phyloP scores from a whole-genome alignment of 371 early-diverging fungal genomes.

The Nematocida major region DNA sequence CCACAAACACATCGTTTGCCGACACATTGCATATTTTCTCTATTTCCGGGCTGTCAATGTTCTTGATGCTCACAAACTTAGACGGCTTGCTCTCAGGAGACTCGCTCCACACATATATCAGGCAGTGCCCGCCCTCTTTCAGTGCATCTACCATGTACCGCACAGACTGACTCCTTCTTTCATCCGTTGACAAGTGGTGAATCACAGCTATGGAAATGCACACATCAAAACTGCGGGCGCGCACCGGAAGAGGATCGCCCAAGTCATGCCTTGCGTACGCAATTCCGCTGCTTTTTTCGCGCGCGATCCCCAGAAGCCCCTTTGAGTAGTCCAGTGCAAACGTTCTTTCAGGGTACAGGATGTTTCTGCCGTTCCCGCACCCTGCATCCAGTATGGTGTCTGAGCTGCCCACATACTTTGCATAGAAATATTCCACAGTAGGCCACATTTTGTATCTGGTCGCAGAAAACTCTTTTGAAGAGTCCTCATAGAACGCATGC shows the following conservation, averaged over 20 bases:
- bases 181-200: conserved; percentile 61
- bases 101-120: conserved; percentile 64
- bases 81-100: conserved; percentile 37
- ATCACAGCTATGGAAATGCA: conserved; percentile 63
- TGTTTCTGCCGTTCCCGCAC: conserved; percentile 64
- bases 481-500: conserved; percentile 58
- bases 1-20: conserved; percentile 57
- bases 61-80: conserved; percentile 54
- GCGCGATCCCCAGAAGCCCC: conserved; percentile 17
- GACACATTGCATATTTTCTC: background rate
- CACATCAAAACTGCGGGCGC: conserved; percentile 52
- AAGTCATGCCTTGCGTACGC: conserved; percentile 49
- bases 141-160: conserved; percentile 48
- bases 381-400: conserved; percentile 61
- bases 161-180: conserved; percentile 52
- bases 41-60: background rate
- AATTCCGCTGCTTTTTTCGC: background rate
- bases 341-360: conserved; percentile 37
- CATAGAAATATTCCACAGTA: conserved; percentile 50
- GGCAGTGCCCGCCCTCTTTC: conserved; percentile 46
- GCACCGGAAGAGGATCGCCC: conserved; percentile 45
- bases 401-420: conserved; percentile 25
- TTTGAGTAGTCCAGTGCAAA: conserved; percentile 59
- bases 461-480: conserved; percentile 55
- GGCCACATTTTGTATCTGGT: conserved; percentile 61